phyloP scores from a whole-genome alignment of 2,329 filamentous ascomycete genomes.

The Massarina eburnea region DNA sequence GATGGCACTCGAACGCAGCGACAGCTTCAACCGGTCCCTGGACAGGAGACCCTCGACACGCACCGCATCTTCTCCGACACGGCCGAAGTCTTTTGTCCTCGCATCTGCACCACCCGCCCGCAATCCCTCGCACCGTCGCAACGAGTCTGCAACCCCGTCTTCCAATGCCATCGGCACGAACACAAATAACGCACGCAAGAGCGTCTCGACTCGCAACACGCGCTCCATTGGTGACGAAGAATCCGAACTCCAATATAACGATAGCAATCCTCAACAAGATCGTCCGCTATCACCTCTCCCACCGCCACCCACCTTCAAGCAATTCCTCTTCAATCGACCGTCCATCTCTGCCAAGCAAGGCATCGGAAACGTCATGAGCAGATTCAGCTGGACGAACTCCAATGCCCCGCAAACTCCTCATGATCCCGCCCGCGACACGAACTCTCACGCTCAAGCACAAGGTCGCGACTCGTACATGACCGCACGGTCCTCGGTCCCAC shows the following conservation, averaged over 20 bases:
- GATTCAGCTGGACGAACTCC: conserved; percentile 46
- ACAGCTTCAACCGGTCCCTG: conserved; percentile 32
- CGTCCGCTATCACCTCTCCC: conserved; percentile 22
- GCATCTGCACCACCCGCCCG: conserved; percentile 20
- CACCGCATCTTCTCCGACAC: conserved; percentile 7
- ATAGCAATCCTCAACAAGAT: conserved; percentile 17
- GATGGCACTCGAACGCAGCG: conserved; percentile 30
- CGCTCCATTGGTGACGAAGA: conserved; percentile 26
- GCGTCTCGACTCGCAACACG: conserved; percentile 36
- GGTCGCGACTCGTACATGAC: conserved; percentile 42
- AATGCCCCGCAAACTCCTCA: conserved; percentile 43
- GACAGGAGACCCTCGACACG: not conserved
- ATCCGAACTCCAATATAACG: conserved; percentile 26
- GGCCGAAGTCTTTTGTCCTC: conserved; percentile 29
- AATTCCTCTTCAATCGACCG: conserved; percentile 41
- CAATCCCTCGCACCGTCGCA: conserved; percentile 31
- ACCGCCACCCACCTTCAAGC: conserved; percentile 41
- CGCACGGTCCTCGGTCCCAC: conserved; percentile 37
- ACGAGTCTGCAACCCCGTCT: conserved; percentile 34
- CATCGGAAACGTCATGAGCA: conserved; percentile 27
- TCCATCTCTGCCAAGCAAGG: conserved; percentile 33
- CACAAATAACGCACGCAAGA: conserved; percentile 25
- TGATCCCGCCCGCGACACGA: conserved; percentile 32
- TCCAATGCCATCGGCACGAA: conserved; percentile 35
- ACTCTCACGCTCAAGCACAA: conserved; percentile 12